Conservation (phyloP, 2,329 filamentous ascomycete species). For the Nigrograna mackinnonii region DNA sequence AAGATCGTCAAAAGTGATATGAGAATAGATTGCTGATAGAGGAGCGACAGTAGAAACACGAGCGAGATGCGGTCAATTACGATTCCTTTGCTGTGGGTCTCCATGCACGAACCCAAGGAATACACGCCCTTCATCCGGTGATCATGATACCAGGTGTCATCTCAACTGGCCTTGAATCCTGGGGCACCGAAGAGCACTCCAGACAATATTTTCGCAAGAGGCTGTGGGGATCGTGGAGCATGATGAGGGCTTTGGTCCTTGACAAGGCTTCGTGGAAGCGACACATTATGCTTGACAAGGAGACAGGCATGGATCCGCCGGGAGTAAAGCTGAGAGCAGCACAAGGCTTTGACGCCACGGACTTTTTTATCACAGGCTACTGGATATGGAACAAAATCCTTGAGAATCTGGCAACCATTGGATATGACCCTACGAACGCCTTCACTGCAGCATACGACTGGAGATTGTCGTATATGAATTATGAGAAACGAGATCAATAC, state of each 20-base stretch:
- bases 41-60: slow-evolving; percentile 65
- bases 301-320: slow-evolving; percentile 87
- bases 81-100: slow-evolving; percentile 92
- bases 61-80: slow-evolving; percentile 86
- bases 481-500: slow-evolving; percentile 90
- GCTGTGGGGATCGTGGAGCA: slow-evolving; percentile 97
- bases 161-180: slow-evolving; percentile 93
- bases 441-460: slow-evolving; percentile 82
- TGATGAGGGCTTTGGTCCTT: slow-evolving; percentile 93
- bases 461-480: slow-evolving; percentile 86
- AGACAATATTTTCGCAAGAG: slow-evolving; percentile 92
- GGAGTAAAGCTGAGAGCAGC: slow-evolving; percentile 88
- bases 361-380: slow-evolving; percentile 88
- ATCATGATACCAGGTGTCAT: slow-evolving; percentile 99
- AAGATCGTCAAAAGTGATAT: not conserved
- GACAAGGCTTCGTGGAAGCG: slow-evolving; percentile 95
- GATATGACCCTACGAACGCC: slow-evolving; percentile 85
- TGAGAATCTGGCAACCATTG: slow-evolving; percentile 93
- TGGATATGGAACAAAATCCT: slow-evolving; percentile 99
- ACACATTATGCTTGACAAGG: slow-evolving; percentile 95
- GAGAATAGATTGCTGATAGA: slow-evolving; percentile 23
- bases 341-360: slow-evolving; percentile 95
- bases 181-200: slow-evolving; percentile 86
- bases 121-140: slow-evolving; percentile 81
- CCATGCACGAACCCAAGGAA: slow-evolving; percentile 78